Percentiles rank a stretch among this genome's conserved stretches.
These are phyloP conservation scores for Annulohypoxylon truncatum DNA, from an alignment of 2,329 filamentous ascomycete genomes.

Conservation along the genomic window DNA sequence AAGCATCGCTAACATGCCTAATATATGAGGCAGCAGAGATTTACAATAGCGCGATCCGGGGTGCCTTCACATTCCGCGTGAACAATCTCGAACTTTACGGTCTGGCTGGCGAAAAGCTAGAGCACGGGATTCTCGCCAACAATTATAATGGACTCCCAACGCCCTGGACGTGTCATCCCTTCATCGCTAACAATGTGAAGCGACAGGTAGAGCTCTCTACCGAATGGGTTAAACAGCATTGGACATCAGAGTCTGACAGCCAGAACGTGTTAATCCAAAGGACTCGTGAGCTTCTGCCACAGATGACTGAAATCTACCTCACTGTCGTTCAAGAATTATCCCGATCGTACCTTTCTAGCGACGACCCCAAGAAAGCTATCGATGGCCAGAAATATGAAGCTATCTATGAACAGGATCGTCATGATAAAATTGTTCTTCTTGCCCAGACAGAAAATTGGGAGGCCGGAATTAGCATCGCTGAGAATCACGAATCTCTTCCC, in stretches of 20 bases:
- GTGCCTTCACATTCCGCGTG: slow-evolving; percentile 76
- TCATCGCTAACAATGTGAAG: slow-evolving; percentile 70
- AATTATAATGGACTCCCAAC: slow-evolving; percentile 78
- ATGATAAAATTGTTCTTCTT: slow-evolving; percentile 64
- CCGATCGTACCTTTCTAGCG: slow-evolving; percentile 60
- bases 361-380: slow-evolving; percentile 56
- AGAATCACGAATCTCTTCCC: slow-evolving; percentile 66
- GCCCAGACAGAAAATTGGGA: slow-evolving; percentile 68
- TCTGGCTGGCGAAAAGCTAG: slow-evolving; percentile 73
- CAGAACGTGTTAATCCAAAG: slow-evolving; percentile 56
- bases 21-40: slow-evolving; percentile 75
- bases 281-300: slow-evolving; percentile 62
- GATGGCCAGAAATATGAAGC: slow-evolving; percentile 60
- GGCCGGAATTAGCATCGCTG: slow-evolving; percentile 67
- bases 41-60: slow-evolving; percentile 76
- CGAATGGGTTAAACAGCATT: slow-evolving; percentile 65
- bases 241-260: slow-evolving; percentile 47
- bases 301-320: slow-evolving; percentile 66
- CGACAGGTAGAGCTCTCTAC: slow-evolving; percentile 69
- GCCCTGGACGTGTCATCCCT: slow-evolving; percentile 84
- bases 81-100: slow-evolving; percentile 79
- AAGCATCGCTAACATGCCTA: slow-evolving; percentile 64
- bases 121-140: slow-evolving; percentile 70
- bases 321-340: slow-evolving; percentile 65
- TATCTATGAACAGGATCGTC: slow-evolving; percentile 62